Conservation (phyloP, 768 basidiomycete species). For the Royoungia palumana region DNA sequence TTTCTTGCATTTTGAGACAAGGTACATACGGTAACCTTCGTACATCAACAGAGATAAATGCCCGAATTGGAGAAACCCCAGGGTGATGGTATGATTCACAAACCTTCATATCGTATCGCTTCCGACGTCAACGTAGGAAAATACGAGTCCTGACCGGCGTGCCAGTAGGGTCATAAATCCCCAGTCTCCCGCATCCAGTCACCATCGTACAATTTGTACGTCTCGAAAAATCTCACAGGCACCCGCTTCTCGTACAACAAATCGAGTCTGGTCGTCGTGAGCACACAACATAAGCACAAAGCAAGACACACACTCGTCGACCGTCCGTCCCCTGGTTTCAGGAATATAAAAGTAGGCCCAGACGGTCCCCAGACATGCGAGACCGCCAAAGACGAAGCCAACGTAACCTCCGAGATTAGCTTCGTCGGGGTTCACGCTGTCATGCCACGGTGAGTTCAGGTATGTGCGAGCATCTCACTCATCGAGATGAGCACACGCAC, state of each 20-base stretch:
- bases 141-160: no score
- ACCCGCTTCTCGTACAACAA: constrained; percentile 31
- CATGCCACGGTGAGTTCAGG: no score
- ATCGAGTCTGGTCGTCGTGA: constrained; percentile 21
- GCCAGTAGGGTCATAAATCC: no score
- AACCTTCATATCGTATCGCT: no score
- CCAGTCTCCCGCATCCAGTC: background rate
- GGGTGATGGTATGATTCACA: no score
- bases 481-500: constrained; percentile 1
- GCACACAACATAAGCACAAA: no score
- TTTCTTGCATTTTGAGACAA: no score
- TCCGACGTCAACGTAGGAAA: no score
- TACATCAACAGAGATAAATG: no score
- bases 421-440: constrained; percentile 26
- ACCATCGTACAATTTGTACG: constrained; percentile 10
- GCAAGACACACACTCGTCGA: constrained; percentile 30
- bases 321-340: constrained; percentile 24
- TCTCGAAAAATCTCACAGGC: constrained; percentile 25
- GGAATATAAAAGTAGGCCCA: constrained; percentile 29
- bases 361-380: constrained; percentile 17
- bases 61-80: no score
- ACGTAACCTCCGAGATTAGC: constrained; percentile 28
- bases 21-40: no score
- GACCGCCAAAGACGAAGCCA: constrained; percentile 28
- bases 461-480: no score